Evolutionary conservation across 371 early-diverging fungal species (phyloP), one percentile per base, ranked within the genome.

Genomic region (Syncephalastrum racemosum): DNA sequence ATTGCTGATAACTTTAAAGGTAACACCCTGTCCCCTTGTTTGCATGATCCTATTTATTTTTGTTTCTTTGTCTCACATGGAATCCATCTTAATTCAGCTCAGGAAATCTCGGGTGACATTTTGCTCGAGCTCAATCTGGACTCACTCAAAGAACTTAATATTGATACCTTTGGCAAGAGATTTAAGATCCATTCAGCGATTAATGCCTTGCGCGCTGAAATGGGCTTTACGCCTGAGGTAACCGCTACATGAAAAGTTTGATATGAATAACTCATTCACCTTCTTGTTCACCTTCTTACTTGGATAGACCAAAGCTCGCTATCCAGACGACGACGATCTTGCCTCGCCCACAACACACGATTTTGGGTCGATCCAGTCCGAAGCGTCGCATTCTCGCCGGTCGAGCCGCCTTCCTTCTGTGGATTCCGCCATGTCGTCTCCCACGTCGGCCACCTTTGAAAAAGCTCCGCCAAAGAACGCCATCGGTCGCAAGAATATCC

Each of bases 21-120:
- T 86, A 77, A 69, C 53, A 25, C 23, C 40, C 22, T 25, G 15
- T 4, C 16, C 31, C 6, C 15, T 19, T 44, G 19, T 55, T 46
- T 31, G 36, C 36, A 31, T 31, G 36, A 31, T 14, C 46, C 25
- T 22, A 13, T 19, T 16, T 12, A 19, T 23, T 27, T 6, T n/a
- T 22, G 49, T 19, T 22, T 24, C 14, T 22, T 50, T 50, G 16
- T 16, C 16, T 50, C 23, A 25, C 22, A 39, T 15, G 2, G 5
- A 13, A 53, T 40, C 14, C 39, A 39, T 51, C 15, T 31, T 53
- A 20, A 20, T 54, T 20, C 68, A 84, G 85, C 80, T n/a, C 83
- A 86, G 47, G 90, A 89, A 51, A 88, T 89, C 36, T 84, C 79
- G 7, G 90, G 90, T 5, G 87, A 88, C 27, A 80, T 86, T 14